A percentile compares a stretch with the other conserved stretches of the same genome.
Evolutionary conservation across 306 rosid genomes (phyloP).

Genomic region (Lotus japonicus): DNA sequence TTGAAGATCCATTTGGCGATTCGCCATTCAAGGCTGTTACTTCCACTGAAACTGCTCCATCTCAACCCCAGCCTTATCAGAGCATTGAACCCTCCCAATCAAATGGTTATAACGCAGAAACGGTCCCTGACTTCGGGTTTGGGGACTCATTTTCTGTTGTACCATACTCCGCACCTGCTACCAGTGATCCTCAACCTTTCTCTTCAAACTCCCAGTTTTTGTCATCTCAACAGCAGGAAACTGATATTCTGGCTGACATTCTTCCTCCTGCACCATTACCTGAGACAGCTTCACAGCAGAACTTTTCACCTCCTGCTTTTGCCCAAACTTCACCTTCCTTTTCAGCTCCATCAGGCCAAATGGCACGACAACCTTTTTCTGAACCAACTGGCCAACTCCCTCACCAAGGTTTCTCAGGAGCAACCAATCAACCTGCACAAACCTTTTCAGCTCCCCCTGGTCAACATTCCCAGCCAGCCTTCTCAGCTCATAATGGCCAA

Average conservation of each 20-base stretch:
- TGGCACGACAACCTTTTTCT: slow-evolving; percentile 29
- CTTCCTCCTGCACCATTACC: slow-evolving; percentile 70
- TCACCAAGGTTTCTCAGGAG: slow-evolving; percentile 21
- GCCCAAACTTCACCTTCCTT: slow-evolving; percentile 36
- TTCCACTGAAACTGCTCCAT: slow-evolving; percentile 39
- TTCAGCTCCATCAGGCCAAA: slow-evolving; percentile 29
- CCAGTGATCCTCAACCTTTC: slow-evolving; percentile 40
- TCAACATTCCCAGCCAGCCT: slow-evolving; percentile 23
- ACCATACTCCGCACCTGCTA: slow-evolving; percentile 41
- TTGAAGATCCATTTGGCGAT: slow-evolving; percentile 92
- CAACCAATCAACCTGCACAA: slow-evolving; percentile 28
- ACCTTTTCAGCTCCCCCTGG: slow-evolving; percentile 20
- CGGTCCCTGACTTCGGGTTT: slow-evolving; percentile 42
- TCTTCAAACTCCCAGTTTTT: slow-evolving; percentile 41
- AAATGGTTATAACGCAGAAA: slow-evolving; percentile 30
- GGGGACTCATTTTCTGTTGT: slow-evolving; percentile 61
- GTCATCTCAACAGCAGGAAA: slow-evolving; percentile 37
- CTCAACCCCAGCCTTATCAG: slow-evolving; percentile 44
- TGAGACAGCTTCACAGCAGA: slow-evolving; percentile 38
- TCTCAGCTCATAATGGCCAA: slow-evolving; percentile 36
- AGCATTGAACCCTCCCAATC: slow-evolving; percentile 36
- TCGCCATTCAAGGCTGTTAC: slow-evolving; percentile 78
- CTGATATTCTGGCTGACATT: slow-evolving; percentile 77
- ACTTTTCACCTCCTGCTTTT: slow-evolving; percentile 35
- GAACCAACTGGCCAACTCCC: slow-evolving; percentile 20